phyloP scores from a whole-genome alignment of 331 rosid species.

The Dryas integrifolia region DNA sequence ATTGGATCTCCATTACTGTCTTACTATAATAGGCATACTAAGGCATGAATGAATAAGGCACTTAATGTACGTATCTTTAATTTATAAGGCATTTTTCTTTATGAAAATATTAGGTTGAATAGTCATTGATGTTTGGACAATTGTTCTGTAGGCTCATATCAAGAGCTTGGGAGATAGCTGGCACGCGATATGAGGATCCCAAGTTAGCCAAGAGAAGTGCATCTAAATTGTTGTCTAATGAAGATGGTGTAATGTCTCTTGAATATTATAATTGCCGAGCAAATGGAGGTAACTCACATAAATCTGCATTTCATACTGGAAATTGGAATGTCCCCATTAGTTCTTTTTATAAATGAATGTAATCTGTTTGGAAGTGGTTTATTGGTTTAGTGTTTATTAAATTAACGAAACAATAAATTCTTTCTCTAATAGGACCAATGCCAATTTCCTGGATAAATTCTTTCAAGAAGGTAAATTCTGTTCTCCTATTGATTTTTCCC shows the following conservation, averaged over 20 bases:
- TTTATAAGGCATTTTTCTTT: not conserved
- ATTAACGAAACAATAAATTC: no score
- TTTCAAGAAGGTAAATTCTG: conserved; percentile 61
- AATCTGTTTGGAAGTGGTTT: not conserved
- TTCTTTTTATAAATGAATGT: not conserved
- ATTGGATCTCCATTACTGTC: not conserved
- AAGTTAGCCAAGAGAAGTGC: conserved; percentile 59
- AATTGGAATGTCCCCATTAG: not conserved
- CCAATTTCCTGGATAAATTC: conserved; percentile 67
- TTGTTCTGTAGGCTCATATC: conserved; percentile 61
- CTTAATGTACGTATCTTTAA: not conserved
- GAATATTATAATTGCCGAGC: conserved; percentile 67
- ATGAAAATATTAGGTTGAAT: conserved; percentile 6
- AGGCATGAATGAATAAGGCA: not conserved
- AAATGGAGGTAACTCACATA: conserved; percentile 55
- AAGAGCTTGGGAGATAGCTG: conserved; percentile 86
- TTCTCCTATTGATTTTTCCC: conserved; percentile 5
- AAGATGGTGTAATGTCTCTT: conserved; percentile 34
- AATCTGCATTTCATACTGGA: not conserved
- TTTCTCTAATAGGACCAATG: conserved; percentile 51
- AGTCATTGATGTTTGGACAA: conserved; percentile 27
- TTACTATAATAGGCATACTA: not conserved
- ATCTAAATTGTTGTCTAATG: conserved; percentile 40
- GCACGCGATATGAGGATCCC: conserved; percentile 67
- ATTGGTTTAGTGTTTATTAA: conserved; percentile 3